Base-by-base conservation (phyloP, 78 protist species). In the Dictyostelium capitatum region DNA sequence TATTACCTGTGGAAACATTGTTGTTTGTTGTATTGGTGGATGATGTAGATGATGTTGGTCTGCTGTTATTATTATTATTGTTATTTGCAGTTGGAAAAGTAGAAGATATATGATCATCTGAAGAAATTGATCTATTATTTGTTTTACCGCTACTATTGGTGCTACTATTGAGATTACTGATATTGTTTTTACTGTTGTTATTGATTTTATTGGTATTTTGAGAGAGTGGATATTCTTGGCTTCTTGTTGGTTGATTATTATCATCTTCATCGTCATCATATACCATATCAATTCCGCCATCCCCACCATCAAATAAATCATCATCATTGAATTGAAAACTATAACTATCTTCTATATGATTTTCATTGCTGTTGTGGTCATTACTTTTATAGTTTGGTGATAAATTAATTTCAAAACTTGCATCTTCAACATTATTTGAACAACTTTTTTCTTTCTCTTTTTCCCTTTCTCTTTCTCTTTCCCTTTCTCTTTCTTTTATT, bases 341-440 rank as follows among this genome's bases (percentile, higher is more conserved):
- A n/a, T n/a, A n/a, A 50, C 28, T 46, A 50, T 43, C 28, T 6
- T 23, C 64, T 25, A 19, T 48, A 14, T 10, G 23, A 28, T 48
- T 75, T 9, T 75, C 51, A 48, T 51, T 23, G 3, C 3, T 23
- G 30, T 30, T 67, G n/a, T 67, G 0, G 47, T 1, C n/a, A n/a
- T n/a, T 67, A 67, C 6, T 67, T 32, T 14, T 67, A 23, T 30
- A 67, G 23, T n/a, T 25, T 50, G 19, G 54, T 7, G 79, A 73
- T 43, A 47, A 32, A 30, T 28, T 50, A 28, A 75, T 37, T 50
- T 75, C 82, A 50, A 75, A 75, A 75, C 82, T 75, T 19, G 10
- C 37, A 12, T 75, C 64, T 2, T 74, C 48, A 0, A 30, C 48
- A 25, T 41, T 37, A 0, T 37, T 69, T 19, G 11, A 41, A 19